Conservation (phyloP, 2,329 filamentous ascomycete genomes). For the Fusarium metavorans region DNA sequence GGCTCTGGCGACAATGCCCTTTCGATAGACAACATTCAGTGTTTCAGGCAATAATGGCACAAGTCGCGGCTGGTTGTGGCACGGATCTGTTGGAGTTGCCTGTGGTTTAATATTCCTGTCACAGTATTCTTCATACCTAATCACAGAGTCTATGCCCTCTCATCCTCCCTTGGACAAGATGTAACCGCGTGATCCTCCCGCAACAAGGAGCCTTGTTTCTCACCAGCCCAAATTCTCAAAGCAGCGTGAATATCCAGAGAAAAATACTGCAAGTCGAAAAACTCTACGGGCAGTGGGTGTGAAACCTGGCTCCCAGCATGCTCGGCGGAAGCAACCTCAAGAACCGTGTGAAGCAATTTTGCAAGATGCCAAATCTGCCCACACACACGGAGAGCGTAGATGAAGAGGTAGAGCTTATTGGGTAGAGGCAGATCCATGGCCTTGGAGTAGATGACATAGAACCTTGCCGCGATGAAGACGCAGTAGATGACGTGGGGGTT, state of each 20-base stretch:
- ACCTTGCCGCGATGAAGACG: constrained; percentile 12
- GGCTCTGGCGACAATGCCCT: background rate
- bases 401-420: constrained; percentile 16
- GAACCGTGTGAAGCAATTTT: constrained; percentile 6
- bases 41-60: background rate
- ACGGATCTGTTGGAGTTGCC: background rate
- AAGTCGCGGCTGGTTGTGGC: background rate
- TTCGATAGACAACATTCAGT: background rate
- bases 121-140: background rate
- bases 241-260: constrained; percentile 12
- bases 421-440: constrained; percentile 1
- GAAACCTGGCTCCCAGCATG: background rate
- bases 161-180: background rate
- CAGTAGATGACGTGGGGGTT: constrained; percentile 13
- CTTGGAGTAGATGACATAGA: constrained; percentile 16
- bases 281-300: background rate
- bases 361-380: constrained; percentile 13
- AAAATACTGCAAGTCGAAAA: constrained; percentile 19
- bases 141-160: background rate
- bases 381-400: constrained; percentile 13
- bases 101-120: background rate
- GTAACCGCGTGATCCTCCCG: background rate
- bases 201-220: background rate
- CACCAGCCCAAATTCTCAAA: constrained; percentile 3
- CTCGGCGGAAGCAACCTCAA: constrained; percentile 7